phyloP scores from a whole-genome alignment of 176 grass and related monocot species.

The Otatea glauca region DNA sequence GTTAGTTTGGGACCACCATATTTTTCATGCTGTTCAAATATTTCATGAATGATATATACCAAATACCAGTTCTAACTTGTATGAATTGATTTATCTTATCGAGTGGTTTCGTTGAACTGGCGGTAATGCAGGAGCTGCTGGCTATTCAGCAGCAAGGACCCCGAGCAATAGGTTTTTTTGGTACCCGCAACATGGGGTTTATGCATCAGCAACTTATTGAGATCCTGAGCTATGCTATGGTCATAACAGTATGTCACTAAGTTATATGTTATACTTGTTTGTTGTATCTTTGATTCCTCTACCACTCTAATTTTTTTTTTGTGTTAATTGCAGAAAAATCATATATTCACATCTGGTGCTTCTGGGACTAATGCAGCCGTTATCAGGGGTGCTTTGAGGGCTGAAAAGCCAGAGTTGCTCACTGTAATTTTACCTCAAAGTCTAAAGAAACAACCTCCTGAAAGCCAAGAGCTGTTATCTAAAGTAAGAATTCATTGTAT shows the following conservation, averaged over 20 bases:
- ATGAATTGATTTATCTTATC: slow-evolving; percentile 23
- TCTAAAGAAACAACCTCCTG: slow-evolving; percentile 88
- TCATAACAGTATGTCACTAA: slow-evolving; percentile 83
- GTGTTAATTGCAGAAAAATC: slow-evolving; percentile 84
- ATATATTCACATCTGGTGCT: slow-evolving; percentile 98
- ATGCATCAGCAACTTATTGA: slow-evolving; percentile 99
- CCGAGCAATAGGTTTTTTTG: slow-evolving; percentile 93
- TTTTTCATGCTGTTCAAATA: slow-evolving; percentile 12
- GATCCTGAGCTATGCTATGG: slow-evolving; percentile 99
- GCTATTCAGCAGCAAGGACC: slow-evolving; percentile 99
- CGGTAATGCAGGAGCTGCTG: slow-evolving; percentile 72
- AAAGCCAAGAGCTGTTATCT: slow-evolving; percentile 93
- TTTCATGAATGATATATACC: not conserved
- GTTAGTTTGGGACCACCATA: not conserved
- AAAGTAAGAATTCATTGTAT: slow-evolving; percentile 67
- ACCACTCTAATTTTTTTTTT: slow-evolving; percentile 2
- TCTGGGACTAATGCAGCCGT: slow-evolving; percentile 98
- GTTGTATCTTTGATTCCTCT: not conserved
- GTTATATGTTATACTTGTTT: not conserved
- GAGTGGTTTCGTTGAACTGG: slow-evolving; percentile 31
- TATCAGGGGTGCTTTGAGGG: slow-evolving; percentile 99
- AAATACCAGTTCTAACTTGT: slow-evolving; percentile 6
- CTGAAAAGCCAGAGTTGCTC: slow-evolving; percentile 93
- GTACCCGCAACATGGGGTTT: slow-evolving; percentile 95
- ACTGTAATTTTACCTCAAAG: slow-evolving; percentile 99